These are phyloP conservation scores for Taphrina populina DNA, from an alignment of 1,139 yeast genomes.

Conservation along the genomic window DNA sequence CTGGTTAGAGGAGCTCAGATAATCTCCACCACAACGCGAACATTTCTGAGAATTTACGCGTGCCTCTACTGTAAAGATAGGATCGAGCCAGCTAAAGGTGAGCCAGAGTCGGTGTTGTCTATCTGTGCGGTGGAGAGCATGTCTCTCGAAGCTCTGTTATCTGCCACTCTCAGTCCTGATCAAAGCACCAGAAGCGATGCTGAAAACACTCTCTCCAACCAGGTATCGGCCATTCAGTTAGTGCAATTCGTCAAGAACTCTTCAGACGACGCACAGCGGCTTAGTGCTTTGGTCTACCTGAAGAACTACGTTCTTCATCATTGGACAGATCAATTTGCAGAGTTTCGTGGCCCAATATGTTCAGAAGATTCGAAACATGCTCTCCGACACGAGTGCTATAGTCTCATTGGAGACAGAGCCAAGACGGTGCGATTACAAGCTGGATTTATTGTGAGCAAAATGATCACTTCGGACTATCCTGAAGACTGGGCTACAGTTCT, in stretches of 20 bases:
- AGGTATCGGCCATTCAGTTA: not conserved
- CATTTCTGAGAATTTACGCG: no score
- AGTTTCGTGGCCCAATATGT: slow-evolving; percentile 30
- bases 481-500: slow-evolving; percentile 38
- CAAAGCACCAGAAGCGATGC: not conserved
- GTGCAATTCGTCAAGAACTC: slow-evolving; percentile 2
- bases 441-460: slow-evolving; percentile 35
- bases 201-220: slow-evolving; percentile 4
- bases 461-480: slow-evolving; percentile 36
- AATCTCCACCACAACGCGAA: no score
- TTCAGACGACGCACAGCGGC: slow-evolving; percentile 9
- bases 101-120: no score
- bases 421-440: slow-evolving; percentile 30
- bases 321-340: slow-evolving; percentile 35
- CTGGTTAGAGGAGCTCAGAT: no score
- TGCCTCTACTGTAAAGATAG: no score
- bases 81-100: no score
- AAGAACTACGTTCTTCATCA: slow-evolving; percentile 34
- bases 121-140: no score
- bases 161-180: slow-evolving; percentile 10
- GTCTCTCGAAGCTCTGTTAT: slow-evolving; percentile 18
- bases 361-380: slow-evolving; percentile 28
- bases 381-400: slow-evolving; percentile 26
- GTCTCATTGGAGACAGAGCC: slow-evolving; percentile 17
- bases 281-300: slow-evolving; percentile 33